Conservation (phyloP, 2,329 filamentous ascomycete genomes). For the Clarireedia monteithiana region DNA sequence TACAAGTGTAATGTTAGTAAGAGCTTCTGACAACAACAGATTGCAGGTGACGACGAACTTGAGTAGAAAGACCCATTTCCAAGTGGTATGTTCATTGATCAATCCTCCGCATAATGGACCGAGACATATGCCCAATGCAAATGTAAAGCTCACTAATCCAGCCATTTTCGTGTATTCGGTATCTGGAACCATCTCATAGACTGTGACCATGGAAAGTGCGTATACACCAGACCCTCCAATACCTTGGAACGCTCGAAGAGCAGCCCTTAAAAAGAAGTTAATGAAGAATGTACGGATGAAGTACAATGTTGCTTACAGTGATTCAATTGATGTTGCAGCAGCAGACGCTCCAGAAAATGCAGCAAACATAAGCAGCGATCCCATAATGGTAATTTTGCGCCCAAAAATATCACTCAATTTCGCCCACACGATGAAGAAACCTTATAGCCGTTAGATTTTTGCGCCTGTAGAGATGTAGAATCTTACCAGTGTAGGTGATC, state of each 20-base stretch:
- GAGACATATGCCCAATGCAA: constrained; percentile 6
- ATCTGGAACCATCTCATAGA: background rate
- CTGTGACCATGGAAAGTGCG: background rate
- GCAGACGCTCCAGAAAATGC: constrained; percentile 1
- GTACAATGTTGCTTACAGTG: background rate
- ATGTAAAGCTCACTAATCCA: constrained; percentile 9
- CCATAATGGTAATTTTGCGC: background rate
- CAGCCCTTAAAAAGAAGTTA: background rate
- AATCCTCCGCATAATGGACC: constrained; percentile 29
- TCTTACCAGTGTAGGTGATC: constrained; percentile 8
- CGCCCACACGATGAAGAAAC: constrained; percentile 1
- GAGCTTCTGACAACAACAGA: background rate
- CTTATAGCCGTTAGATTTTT: background rate
- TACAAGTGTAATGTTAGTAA: background rate
- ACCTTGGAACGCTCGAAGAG: constrained; percentile 30
- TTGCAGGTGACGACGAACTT: background rate
- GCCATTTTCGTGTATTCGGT: constrained; percentile 22
- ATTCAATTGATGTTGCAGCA: background rate
- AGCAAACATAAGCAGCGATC: background rate
- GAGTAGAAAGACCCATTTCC: constrained; percentile 24
- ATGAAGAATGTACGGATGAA: background rate
- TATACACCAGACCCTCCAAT: constrained; percentile 39
- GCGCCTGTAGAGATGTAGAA: background rate
- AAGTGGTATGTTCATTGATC: constrained; percentile 29
- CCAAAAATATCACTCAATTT: constrained; percentile 1